phyloP scores from a whole-genome alignment of 2,329 filamentous ascomycete species.

The Paecilomyces variotii region DNA sequence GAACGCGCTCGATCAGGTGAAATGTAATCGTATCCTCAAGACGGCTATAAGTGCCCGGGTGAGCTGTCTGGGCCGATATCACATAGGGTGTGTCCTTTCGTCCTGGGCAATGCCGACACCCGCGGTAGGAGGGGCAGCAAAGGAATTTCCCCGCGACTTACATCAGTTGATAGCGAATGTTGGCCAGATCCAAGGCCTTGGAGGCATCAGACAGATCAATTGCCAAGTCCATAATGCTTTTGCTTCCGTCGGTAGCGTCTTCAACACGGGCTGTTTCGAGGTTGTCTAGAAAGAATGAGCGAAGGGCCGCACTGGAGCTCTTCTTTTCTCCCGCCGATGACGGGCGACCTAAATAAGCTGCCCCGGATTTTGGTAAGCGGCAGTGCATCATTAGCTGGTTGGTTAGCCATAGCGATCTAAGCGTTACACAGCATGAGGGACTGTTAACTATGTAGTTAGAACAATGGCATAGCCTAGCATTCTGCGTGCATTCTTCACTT shows the following conservation, averaged over 20 bases:
- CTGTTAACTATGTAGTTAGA: neutral
- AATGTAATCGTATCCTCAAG: slow-evolving; percentile 97
- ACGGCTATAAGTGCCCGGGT: slow-evolving; percentile 50
- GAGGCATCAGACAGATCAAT: slow-evolving; percentile 80
- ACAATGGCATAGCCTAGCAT: neutral
- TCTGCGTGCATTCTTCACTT: neutral
- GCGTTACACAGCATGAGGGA: neutral
- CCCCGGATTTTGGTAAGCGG: neutral
- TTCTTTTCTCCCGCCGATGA: neutral
- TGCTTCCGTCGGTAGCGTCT: neutral
- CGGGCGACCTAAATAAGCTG: neutral
- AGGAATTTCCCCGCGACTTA: slow-evolving; percentile 38
- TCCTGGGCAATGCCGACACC: slow-evolving; percentile 1
- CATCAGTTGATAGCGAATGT: slow-evolving; percentile 94
- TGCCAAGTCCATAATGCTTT: slow-evolving; percentile 67
- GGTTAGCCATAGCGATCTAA: neutral
- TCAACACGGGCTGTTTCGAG: neutral
- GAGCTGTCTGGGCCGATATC: neutral
- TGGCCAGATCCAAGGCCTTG: slow-evolving; percentile 78
- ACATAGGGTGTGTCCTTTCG: neutral
- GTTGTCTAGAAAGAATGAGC: slow-evolving; percentile 6
- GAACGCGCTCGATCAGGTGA: slow-evolving; percentile 93
- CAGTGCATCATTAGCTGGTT: neutral
- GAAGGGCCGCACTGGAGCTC: neutral
- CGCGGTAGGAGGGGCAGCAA: slow-evolving; percentile 1